These are phyloP conservation scores for Oryza meyeriana DNA, from an alignment of 176 grass and related monocot species.

Conservation along the genomic window DNA sequence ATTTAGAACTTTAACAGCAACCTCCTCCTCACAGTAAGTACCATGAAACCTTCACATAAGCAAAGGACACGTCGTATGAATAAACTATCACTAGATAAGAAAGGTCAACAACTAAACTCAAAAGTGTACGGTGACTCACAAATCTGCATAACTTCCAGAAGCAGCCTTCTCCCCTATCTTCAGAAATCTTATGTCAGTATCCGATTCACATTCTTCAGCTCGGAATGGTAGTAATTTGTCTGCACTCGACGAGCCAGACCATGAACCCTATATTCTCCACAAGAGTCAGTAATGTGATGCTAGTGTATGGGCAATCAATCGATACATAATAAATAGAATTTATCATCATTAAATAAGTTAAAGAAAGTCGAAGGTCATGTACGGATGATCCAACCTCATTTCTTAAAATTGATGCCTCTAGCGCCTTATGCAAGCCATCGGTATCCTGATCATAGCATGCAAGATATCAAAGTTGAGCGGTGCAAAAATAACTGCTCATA, in stretches of 20 bases:
- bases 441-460: conserved; percentile 55
- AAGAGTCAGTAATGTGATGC: conserved; percentile 18
- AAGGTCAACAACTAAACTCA: conserved; percentile 20
- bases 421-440: conserved; percentile 58
- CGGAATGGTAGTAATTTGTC: conserved; percentile 46
- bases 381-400: conserved; percentile 52
- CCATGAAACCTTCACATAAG: conserved; percentile 59
- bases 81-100: not conserved
- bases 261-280: conserved; percentile 56
- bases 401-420: conserved; percentile 61
- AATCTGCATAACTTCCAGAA: conserved; percentile 69
- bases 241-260: conserved; percentile 65
- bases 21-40: conserved; percentile 63
- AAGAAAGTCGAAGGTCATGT: not conserved
- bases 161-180: conserved; percentile 61
- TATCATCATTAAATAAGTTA: not conserved
- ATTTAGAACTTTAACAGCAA: conserved; percentile 70
- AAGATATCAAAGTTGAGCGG: conserved; percentile 19
- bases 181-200: conserved; percentile 60
- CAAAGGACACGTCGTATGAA: not conserved
- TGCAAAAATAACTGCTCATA: not conserved
- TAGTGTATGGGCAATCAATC: not conserved
- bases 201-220: conserved; percentile 50
- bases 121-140: conserved; percentile 47
- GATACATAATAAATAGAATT: conserved; percentile 3